These are phyloP conservation scores for Yamadazyma takamatsuzukensis DNA, from an alignment of 805 yeast genomes.

Conservation along the genomic window DNA sequence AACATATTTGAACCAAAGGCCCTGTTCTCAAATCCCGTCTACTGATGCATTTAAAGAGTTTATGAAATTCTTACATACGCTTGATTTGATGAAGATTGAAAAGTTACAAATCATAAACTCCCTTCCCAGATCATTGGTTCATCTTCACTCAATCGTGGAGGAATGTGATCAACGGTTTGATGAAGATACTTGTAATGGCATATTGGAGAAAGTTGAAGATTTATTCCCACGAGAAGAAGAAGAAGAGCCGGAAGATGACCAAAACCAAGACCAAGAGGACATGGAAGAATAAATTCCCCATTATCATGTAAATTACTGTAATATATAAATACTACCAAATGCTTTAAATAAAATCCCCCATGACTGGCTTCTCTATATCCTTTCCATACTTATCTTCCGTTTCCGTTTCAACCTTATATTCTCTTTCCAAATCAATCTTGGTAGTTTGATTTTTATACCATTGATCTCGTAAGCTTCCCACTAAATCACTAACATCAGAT, in stretches of 20 bases:
- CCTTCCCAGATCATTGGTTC: slow-evolving; percentile 77
- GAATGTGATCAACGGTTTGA: slow-evolving; percentile 86
- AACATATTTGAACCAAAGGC: slow-evolving; percentile 32
- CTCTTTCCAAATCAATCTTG: background rate
- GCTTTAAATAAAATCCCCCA: slow-evolving; percentile 11
- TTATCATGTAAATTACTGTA: slow-evolving; percentile 3
- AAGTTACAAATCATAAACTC: slow-evolving; percentile 78
- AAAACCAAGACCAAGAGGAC: slow-evolving; percentile 1
- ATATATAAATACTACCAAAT: slow-evolving; percentile 2
- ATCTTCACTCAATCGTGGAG: slow-evolving; percentile 75
- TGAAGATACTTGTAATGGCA: slow-evolving; percentile 59
- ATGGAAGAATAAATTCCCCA: too few relatives aligned
- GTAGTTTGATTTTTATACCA: slow-evolving; percentile 15
- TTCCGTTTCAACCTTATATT: background rate
- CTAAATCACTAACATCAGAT: slow-evolving; percentile 58
- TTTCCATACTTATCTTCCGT: slow-evolving; percentile 4
- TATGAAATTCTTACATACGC: slow-evolving; percentile 44
- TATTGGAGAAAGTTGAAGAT: slow-evolving; percentile 53
- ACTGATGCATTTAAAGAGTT: slow-evolving; percentile 29
- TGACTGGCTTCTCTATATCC: slow-evolving; percentile 6
- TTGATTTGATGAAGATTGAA: slow-evolving; percentile 74
- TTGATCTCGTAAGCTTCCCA: slow-evolving; percentile 43
- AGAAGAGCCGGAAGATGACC: slow-evolving; percentile 17
- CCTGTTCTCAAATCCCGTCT: slow-evolving; percentile 20
- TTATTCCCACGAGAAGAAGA: slow-evolving; percentile 46